Percentiles rank a stretch among this genome's conserved stretches.
Conservation (phyloP, 805 yeast genomes). For the Ogataea trehaloabstinens region DNA sequence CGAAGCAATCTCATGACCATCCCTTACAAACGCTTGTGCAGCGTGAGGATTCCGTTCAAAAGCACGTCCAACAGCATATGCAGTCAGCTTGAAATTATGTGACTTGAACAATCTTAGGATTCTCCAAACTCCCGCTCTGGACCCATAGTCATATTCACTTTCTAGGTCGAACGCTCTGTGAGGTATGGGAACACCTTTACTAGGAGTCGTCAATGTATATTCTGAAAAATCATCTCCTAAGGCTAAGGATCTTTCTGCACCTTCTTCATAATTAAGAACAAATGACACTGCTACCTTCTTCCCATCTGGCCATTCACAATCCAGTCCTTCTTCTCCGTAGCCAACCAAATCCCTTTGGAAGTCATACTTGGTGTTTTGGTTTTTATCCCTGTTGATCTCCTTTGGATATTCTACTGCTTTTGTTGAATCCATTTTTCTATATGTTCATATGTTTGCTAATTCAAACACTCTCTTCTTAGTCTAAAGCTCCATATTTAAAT, state of each 20-base stretch:
- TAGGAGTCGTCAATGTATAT: conserved; percentile 14
- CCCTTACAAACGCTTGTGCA: conserved; percentile 35
- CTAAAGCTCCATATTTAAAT: no score
- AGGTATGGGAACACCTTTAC: conserved; percentile 13
- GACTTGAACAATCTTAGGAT: conserved; percentile 33
- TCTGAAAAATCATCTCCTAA: conserved; percentile 16
- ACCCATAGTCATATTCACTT: conserved; percentile 17
- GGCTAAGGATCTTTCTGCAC: conserved; percentile 22
- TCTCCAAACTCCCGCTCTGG: conserved; percentile 22
- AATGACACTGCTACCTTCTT: conserved; percentile 26
- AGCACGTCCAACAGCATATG: conserved; percentile 41
- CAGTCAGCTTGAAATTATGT: conserved; percentile 32
- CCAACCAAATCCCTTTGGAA: conserved; percentile 22
- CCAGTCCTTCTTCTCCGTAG: conserved; percentile 27
- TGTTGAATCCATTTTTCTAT: conserved; percentile 14
- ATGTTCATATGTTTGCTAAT: no score
- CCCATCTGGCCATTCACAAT: conserved; percentile 27
- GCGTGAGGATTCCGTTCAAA: conserved; percentile 33
- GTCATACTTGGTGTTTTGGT: conserved; percentile 15
- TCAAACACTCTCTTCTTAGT: not conserved
- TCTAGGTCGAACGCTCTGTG: conserved; percentile 18
- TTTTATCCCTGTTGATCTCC: conserved; percentile 13
- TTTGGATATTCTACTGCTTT: conserved; percentile 11
- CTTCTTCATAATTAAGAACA: conserved; percentile 29
- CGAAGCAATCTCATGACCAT: conserved; percentile 39